Evolutionary conservation across 306 rosid species (phyloP), one percentile per base, ranked within the genome.

Genomic region (Bauhinia variegata): DNA sequence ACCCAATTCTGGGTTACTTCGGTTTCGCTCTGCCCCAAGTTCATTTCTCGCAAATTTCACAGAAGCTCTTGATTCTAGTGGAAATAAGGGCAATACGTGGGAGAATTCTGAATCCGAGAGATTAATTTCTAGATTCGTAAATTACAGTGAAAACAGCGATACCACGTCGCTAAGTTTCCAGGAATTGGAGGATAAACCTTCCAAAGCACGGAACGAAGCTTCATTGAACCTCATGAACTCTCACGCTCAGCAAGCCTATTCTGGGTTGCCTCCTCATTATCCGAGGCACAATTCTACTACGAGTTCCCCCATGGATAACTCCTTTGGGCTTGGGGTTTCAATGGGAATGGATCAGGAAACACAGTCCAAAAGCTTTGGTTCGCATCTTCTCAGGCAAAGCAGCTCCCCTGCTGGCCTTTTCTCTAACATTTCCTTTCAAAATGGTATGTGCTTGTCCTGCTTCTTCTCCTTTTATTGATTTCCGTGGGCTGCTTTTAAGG

Each of bases 351-450:
- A 80, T 48, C 74, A 55, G 5, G 68, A 62, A 39, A 59, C 71
- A 1, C 78, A 53, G 8, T 5, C 51, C 14, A 82, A 80, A 74
- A 36, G 55, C n/a, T 68, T 70, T 38, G 30, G 17, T 57, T 62
- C 87, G 10, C 62, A 55, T 75, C 80, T 87, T 64, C 65, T 72
- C 30, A 77, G 95, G 52, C 92, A 83, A 63, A 89, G 71, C n/a
- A 92, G 93, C 77, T 84, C 96, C 18, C 96, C 98, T 81, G 89
- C 96, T 54, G 95, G 85, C 1, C 82, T 87, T 81, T 86, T 86
- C 89, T 78, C 93, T 64, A 84, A 84, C 66, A 28, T 54, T 76
- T 70, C 87, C 68, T 68, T 81, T 63, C 90, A 68, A 55, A 86
- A 83, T 71, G 96, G 98, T 92, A 86, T 41, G n/a, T n/a, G n/a